Conservation (phyloP, 768 basidiomycete genomes). For the Lactifluus piperatus region DNA sequence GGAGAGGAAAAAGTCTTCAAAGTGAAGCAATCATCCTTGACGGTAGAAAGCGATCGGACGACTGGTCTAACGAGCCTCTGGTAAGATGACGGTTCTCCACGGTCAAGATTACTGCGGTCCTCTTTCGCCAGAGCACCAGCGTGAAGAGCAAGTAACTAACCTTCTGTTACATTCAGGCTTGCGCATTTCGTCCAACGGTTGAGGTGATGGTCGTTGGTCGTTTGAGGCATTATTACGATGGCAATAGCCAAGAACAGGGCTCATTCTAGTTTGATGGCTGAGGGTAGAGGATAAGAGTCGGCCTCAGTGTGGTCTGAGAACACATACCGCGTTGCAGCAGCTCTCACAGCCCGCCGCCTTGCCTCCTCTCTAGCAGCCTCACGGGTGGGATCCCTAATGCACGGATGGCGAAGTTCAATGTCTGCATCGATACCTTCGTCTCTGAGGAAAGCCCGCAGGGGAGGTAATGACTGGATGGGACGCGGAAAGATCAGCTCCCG, state of each 20-base stretch:
- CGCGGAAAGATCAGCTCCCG: constrained; percentile 7
- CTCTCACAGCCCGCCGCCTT: constrained; percentile 10
- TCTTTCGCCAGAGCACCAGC: background rate
- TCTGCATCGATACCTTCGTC: constrained; percentile 9
- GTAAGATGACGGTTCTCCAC: background rate
- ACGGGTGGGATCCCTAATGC: background rate
- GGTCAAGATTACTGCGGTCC: background rate
- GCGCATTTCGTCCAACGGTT: background rate
- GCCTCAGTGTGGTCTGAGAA: background rate
- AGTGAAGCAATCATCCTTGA: background rate
- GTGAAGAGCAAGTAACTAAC: background rate
- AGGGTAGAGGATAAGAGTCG: background rate
- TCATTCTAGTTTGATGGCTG: background rate
- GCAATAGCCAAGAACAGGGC: background rate
- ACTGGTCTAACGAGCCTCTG: background rate
- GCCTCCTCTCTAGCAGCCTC: constrained; percentile 16
- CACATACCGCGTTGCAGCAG: constrained; percentile 12
- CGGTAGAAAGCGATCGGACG: background rate
- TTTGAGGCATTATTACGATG: background rate
- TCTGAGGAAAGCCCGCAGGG: constrained; percentile 17
- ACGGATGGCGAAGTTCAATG: constrained; percentile 2
- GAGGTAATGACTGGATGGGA: constrained; percentile 15
- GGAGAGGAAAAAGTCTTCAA: background rate
- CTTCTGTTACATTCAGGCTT: background rate
- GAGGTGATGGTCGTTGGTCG: background rate